These are phyloP conservation scores for Turnera subulata DNA, from an alignment of 345 rosid genomes.

Conservation along the genomic window DNA sequence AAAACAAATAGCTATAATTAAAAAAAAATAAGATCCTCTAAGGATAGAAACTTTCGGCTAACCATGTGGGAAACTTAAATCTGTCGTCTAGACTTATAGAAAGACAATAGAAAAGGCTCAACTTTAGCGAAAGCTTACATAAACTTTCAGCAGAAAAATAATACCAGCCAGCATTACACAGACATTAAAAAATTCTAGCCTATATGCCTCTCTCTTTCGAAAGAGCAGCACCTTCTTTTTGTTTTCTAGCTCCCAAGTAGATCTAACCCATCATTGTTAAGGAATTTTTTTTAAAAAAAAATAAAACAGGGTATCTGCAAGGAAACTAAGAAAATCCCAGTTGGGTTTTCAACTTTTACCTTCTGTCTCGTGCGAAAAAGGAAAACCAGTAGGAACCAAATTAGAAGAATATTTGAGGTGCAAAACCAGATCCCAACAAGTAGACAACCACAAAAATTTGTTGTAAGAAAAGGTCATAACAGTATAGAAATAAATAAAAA, in stretches of 20 bases:
- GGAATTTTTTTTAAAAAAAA: neutral
- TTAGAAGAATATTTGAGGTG: conserved; percentile 28
- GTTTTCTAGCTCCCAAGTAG: conserved; percentile 24
- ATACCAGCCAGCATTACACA: conserved; percentile 8
- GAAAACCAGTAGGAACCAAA: conserved; percentile 21
- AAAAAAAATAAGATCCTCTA: neutral
- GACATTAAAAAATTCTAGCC: conserved; percentile 7
- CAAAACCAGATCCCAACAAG: conserved; percentile 35
- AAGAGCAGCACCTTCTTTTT: conserved; percentile 16
- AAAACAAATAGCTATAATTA: neutral
- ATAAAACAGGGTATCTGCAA: neutral
- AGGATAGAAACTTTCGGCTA: too few species aligned
- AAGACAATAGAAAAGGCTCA: conserved; percentile 39
- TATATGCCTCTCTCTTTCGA: neutral
- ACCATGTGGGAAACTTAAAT: conserved; percentile 31
- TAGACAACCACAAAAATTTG: conserved; percentile 8
- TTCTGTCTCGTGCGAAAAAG: conserved; percentile 1
- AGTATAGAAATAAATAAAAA: neutral
- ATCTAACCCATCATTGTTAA: conserved; percentile 28
- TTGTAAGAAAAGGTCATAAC: neutral
- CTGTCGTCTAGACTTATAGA: conserved; percentile 20
- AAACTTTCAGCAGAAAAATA: conserved; percentile 37
- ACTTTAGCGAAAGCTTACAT: conserved; percentile 42
- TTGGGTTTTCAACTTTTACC: conserved; percentile 4
- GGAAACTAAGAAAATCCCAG: conserved; percentile 8